Base-by-base conservation (phyloP, 371 early-diverging fungal species). In the Rhizopus arrhizus region DNA sequence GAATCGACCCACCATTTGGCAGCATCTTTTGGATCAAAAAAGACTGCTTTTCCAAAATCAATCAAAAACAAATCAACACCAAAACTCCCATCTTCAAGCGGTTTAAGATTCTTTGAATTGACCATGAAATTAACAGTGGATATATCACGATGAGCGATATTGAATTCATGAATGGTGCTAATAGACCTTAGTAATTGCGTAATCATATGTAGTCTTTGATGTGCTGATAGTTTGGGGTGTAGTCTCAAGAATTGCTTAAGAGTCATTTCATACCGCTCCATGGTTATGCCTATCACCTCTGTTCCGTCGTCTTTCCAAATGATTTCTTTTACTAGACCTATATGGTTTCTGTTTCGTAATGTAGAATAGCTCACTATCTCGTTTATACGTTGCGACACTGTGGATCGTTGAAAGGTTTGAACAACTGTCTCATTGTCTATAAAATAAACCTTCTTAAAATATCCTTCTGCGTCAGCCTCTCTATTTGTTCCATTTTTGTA, bases 121-220 rank as follows among this genome's bases (percentile, higher is more conserved):
- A 86, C 75, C 87, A 87, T 87, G 60, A 83, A 80, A 38, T 87
- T 87, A 29, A 83, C 85, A 51, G 84, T 85, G 0, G 84, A 83
- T 10, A 87, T 60, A 64, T 87, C 85, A 9, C 87, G 77, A 62
- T 87, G 87, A 0, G 87, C 85, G 10, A 87, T 69, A 7, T 85
- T 85, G 5, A 74, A 70, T n/a, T 66, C 61, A 51, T 87, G 87
- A 35, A 84, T 73, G 0, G 66, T 68, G 42, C 75, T 66, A 61
- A 87, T 73, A 31, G 83, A 83, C 11, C 64, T 53, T 5, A 85
- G 52, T 81, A 87, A 80, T 49, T 85, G 85, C 15, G 58, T 59
- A 33, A 87, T 78, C 7, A 87, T 75, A 38, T 71, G 56, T 42
- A 78, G 73, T 48, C 84, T 83, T 58, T 84, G 85, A 28, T 73